phyloP scores from a whole-genome alignment of 2,329 filamentous ascomycete genomes.

The Paradendryphiella salina region DNA sequence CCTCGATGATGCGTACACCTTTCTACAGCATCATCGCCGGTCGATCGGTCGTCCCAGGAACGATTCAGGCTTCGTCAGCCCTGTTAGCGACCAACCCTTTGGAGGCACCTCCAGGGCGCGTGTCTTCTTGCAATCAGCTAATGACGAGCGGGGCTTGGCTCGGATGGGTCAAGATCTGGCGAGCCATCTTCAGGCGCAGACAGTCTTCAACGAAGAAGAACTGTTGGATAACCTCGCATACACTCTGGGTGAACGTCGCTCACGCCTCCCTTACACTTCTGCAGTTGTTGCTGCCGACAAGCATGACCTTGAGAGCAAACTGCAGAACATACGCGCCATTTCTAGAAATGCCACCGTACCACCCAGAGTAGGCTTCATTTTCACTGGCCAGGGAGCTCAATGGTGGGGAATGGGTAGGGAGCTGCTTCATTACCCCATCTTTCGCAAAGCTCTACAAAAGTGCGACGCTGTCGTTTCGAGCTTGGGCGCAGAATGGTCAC shows the following conservation, averaged over 20 bases:
- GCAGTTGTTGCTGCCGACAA: constrained; percentile 5
- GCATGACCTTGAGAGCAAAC: constrained; percentile 1
- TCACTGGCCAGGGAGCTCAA: constrained; percentile 52
- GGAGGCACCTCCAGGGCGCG: constrained; percentile 1
- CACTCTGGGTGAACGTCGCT: constrained; percentile 24
- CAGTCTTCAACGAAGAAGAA: constrained; percentile 8
- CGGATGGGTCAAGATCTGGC: constrained; percentile 24
- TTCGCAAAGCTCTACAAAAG: constrained; percentile 11
- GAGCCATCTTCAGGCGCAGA: constrained; percentile 8
- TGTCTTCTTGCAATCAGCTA: constrained; percentile 21
- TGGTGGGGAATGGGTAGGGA: constrained; percentile 49
- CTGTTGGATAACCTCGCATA: constrained; percentile 22
- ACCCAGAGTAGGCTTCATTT: constrained; percentile 32
- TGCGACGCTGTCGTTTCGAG: constrained; percentile 6
- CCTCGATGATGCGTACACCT: constrained; percentile 21
- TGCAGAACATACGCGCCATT: background rate
- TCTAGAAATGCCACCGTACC: background rate
- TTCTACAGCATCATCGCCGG: constrained; percentile 2
- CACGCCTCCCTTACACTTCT: constrained; percentile 5
- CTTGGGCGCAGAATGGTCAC: constrained; percentile 14
- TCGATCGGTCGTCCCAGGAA: constrained; percentile 2
- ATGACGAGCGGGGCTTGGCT: constrained; percentile 10
- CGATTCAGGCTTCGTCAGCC: constrained; percentile 13
- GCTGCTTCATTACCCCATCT: constrained; percentile 30
- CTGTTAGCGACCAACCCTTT: constrained; percentile 1